Base-by-base conservation (phyloP, 1,284 basidiomycete species). In the Ganoderma resinaceum region DNA sequence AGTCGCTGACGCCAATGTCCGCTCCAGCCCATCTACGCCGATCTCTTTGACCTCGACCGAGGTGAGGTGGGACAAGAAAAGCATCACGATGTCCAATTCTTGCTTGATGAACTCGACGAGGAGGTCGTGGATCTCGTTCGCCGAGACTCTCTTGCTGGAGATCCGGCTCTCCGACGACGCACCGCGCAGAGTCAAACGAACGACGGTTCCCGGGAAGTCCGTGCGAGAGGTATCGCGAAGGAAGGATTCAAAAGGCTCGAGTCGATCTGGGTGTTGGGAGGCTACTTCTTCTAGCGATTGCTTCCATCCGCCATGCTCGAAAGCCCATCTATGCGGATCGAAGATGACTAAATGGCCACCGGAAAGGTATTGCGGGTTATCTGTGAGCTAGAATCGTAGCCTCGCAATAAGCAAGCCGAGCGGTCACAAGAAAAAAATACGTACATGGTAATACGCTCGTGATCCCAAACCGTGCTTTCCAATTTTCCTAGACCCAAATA, bases 381-480 rank as follows among this genome's bases (percentile, higher is more conserved):
- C 85, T 0, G 86, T 87, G 14, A 86, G 71, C 85, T 87, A 9
- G 8, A 65, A 42, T 7, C 38, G 26, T 20, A 31, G 23, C 33
- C 33, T 9, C 18, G 4, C 46, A 52, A 42, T 49, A 43, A 49
- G 29, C 23, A n/a, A 46, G 33, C 43, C 26, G 55, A 35, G 9
- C 11, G 23, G 20, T 16, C 16, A 8, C 23, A 31, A 37, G 35
- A 65, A 16, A n/a, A 52, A 43, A 49, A 18, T 55, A 46, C 82
- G 42, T 74, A 86, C 85, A 74, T 87, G 85, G 70, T 85, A 87
- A 35, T 82, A 82, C 0, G 84, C 83, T 12, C 85, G 77, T 68
- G 87, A 85, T 2, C 86, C 86, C 18, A 86, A 79, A 0, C 86
- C 86, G 70, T 83, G 87, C 72, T 87, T 87, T 26, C 86, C 86